phyloP scores from a whole-genome alignment of 805 yeast species.

The Lipomyces chichibuensis region DNA sequence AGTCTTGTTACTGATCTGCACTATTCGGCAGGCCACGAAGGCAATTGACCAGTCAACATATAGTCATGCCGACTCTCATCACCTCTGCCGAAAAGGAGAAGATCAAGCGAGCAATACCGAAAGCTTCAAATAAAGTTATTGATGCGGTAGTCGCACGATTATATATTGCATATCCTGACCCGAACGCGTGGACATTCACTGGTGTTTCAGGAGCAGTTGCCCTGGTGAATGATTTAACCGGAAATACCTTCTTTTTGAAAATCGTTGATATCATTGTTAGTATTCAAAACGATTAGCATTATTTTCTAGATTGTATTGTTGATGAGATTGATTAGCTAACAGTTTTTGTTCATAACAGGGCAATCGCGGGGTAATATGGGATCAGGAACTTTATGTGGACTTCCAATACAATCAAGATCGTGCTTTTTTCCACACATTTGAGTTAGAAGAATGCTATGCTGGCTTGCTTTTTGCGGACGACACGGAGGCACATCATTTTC shows the following conservation, averaged over 20 bases:
- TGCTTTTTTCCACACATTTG: conserved; percentile 92
- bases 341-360: conserved; percentile 48
- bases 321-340: conserved; percentile 1
- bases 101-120: conserved; percentile 86
- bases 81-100: conserved; percentile 76
- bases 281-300: neutral
- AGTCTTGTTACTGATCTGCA: neutral
- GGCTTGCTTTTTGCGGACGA: conserved; percentile 90
- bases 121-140: conserved; percentile 79
- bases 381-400: conserved; percentile 87
- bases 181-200: conserved; percentile 79
- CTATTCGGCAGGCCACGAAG: neutral
- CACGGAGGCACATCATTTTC: conserved; percentile 82
- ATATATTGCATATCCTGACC: conserved; percentile 87
- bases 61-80: conserved; percentile 39
- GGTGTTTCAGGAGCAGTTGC: conserved; percentile 87
- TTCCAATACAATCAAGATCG: conserved; percentile 93
- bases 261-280: conserved; percentile 68
- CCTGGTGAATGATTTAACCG: conserved; percentile 88
- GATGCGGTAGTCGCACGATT: conserved; percentile 90
- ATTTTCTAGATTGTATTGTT: neutral
- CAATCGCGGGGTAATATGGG: conserved; percentile 90
- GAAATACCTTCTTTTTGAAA: conserved; percentile 89
- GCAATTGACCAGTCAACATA: neutral
- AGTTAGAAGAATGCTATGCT: conserved; percentile 82